These are phyloP conservation scores for Salinomyces thailandicus DNA, from an alignment of 2,329 filamentous ascomycete genomes.

Conservation along the genomic window DNA sequence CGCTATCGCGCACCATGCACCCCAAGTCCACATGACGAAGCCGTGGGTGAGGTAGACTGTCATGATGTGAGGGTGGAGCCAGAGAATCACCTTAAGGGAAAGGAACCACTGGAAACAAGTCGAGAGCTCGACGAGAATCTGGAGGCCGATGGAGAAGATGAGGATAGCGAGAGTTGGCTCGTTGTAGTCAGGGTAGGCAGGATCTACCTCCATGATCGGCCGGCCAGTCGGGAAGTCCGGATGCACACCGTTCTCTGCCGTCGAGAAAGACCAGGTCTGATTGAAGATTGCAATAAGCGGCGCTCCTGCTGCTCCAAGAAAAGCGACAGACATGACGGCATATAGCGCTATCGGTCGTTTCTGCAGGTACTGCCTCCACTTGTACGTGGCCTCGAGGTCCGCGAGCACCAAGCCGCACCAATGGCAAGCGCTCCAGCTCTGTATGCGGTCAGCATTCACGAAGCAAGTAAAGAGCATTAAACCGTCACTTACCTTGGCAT, in stretches of 20 bases:
- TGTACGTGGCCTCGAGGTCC: slow-evolving; percentile 37
- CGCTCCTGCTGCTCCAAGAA: slow-evolving; percentile 2
- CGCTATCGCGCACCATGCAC: slow-evolving; percentile 27
- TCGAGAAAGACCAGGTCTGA: slow-evolving; percentile 12
- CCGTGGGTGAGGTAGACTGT: slow-evolving; percentile 40
- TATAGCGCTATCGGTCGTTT: slow-evolving; percentile 27
- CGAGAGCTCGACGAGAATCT: slow-evolving; percentile 24
- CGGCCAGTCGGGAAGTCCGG: slow-evolving; percentile 31
- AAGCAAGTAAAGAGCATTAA: neutral
- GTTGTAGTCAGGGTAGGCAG: slow-evolving; percentile 34
- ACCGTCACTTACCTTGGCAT: slow-evolving; percentile 15
- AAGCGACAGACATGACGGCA: slow-evolving; percentile 21
- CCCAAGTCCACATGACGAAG: slow-evolving; percentile 36
- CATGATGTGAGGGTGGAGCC: slow-evolving; percentile 38
- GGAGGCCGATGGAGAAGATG: slow-evolving; percentile 27
- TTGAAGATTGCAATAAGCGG: slow-evolving; percentile 7
- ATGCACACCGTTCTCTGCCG: slow-evolving; percentile 33
- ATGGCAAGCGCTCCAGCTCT: slow-evolving; percentile 35
- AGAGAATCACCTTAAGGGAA: slow-evolving; percentile 28
- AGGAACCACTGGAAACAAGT: slow-evolving; percentile 32
- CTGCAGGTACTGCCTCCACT: slow-evolving; percentile 30
- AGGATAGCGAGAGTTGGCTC: slow-evolving; percentile 35
- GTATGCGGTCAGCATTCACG: neutral
- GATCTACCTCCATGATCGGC: slow-evolving; percentile 29
- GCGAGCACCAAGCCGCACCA: slow-evolving; percentile 35